Conservation (phyloP, 2,329 filamentous ascomycete species). For the Claviceps arundinis region DNA sequence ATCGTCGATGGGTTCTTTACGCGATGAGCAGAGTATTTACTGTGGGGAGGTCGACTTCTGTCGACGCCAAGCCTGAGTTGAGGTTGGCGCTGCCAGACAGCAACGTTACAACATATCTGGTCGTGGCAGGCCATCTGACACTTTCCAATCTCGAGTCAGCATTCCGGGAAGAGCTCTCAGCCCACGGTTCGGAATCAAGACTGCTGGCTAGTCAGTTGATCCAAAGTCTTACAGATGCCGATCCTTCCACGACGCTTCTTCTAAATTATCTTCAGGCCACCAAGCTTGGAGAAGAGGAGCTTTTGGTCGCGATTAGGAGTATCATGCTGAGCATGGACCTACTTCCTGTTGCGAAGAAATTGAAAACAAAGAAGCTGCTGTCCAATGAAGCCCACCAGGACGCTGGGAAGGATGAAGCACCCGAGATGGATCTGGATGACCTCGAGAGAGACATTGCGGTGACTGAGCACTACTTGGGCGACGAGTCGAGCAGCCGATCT, state of each 20-base stretch:
- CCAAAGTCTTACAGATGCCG: slow-evolving; percentile 47
- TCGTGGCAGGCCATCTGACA: slow-evolving; percentile 47
- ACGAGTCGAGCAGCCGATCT: slow-evolving; percentile 49
- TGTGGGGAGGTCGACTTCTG: slow-evolving; percentile 31
- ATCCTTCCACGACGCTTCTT: slow-evolving; percentile 54
- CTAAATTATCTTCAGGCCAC: slow-evolving; percentile 52
- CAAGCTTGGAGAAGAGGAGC: slow-evolving; percentile 50
- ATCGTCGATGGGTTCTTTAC: slow-evolving; percentile 53
- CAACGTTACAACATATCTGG: slow-evolving; percentile 44
- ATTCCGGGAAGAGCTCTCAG: slow-evolving; percentile 34
- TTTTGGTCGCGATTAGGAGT: slow-evolving; percentile 51
- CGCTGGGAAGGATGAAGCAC: slow-evolving; percentile 17
- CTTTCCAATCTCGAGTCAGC: slow-evolving; percentile 44
- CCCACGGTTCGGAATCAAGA: slow-evolving; percentile 29
- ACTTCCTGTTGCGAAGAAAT: slow-evolving; percentile 28
- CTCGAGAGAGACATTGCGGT: slow-evolving; percentile 53
- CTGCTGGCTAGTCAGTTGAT: slow-evolving; percentile 48
- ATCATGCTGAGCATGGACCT: slow-evolving; percentile 58
- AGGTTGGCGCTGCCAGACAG: slow-evolving; percentile 32
- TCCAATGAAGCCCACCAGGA: slow-evolving; percentile 14
- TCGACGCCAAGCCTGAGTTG: slow-evolving; percentile 20
- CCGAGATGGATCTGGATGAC: slow-evolving; percentile 43
- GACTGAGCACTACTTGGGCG: slow-evolving; percentile 53
- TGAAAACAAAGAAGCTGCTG: slow-evolving; percentile 19
- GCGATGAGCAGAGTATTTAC: slow-evolving; percentile 49